phyloP scores from a whole-genome alignment of 305 asterid genomes.

The Petunia hybrid region DNA sequence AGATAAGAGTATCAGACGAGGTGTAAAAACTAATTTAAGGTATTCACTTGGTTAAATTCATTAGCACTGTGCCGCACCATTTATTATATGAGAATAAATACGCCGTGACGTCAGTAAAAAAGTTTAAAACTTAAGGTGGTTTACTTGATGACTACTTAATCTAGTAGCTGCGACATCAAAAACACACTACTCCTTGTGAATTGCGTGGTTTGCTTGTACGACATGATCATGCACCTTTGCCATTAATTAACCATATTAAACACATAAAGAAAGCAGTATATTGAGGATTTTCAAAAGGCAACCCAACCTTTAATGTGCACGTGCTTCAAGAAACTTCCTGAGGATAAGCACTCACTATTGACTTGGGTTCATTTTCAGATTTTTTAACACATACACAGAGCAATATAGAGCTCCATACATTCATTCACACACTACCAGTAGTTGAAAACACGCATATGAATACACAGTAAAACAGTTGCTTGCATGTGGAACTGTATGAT shows the following conservation, averaged over 20 bases:
- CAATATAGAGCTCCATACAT: conserved; percentile 13
- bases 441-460: neutral
- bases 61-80: neutral
- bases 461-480: neutral
- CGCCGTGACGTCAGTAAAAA: neutral
- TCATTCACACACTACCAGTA: neutral
- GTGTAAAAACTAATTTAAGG: conserved; percentile 18
- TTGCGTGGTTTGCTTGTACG: neutral
- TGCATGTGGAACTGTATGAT: neutral
- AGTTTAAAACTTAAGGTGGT: neutral
- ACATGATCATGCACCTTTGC: neutral
- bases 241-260: neutral
- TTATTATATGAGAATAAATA: neutral
- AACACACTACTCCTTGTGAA: neutral
- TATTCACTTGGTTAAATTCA: conserved; percentile 4
- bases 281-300: neutral
- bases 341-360: neutral
- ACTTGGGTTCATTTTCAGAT: neutral
- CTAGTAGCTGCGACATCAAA: neutral
- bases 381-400: neutral
- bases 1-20: conserved; percentile 14
- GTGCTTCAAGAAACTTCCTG: neutral
- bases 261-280: neutral
- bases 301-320: neutral
- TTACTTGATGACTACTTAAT: conserved; percentile 7